Percentiles rank a stretch among this genome's conserved stretches.
These are phyloP conservation scores for Acarospora socialis DNA, from an alignment of 2,329 filamentous ascomycete genomes.

Conservation along the genomic window DNA sequence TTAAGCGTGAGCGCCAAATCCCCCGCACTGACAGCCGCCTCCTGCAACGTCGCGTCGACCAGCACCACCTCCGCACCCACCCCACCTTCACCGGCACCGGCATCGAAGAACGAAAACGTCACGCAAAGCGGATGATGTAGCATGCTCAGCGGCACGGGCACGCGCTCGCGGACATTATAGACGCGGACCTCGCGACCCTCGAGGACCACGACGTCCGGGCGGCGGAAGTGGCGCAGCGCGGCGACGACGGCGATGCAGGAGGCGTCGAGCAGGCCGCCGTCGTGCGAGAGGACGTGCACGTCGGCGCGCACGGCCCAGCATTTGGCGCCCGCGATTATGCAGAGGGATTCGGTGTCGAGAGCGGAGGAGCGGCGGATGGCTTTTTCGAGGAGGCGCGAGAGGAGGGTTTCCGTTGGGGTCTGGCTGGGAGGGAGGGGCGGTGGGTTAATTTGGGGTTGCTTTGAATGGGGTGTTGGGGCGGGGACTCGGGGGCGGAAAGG, in stretches of 20 bases:
- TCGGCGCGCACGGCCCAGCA: slow-evolving; percentile 87
- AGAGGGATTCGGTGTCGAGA: slow-evolving; percentile 89
- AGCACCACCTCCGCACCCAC: slow-evolving; percentile 20
- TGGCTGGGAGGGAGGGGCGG: slow-evolving; percentile 34
- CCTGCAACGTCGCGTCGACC: slow-evolving; percentile 31
- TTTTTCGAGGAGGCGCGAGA: slow-evolving; percentile 84
- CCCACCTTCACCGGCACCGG: slow-evolving; percentile 24
- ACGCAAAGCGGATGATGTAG: slow-evolving; percentile 85
- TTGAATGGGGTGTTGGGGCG: not conserved
- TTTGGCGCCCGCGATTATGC: slow-evolving; percentile 77
- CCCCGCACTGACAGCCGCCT: slow-evolving; percentile 45
- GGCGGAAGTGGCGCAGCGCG: slow-evolving; percentile 77
- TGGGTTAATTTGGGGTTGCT: not conserved
- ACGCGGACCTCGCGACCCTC: slow-evolving; percentile 74
- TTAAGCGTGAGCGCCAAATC: slow-evolving; percentile 72
- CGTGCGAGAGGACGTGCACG: slow-evolving; percentile 79
- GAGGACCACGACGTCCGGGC: slow-evolving; percentile 78
- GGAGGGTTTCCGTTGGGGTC: slow-evolving; percentile 69
- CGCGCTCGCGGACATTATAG: slow-evolving; percentile 70
- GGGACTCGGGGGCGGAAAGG: not conserved
- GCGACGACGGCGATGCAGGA: slow-evolving; percentile 78
- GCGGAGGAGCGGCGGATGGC: slow-evolving; percentile 83
- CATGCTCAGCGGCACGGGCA: slow-evolving; percentile 79
- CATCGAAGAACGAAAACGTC: slow-evolving; percentile 68
- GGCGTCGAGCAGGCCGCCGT: slow-evolving; percentile 78